phyloP scores from a whole-genome alignment of 1,284 basidiomycete genomes.

The Pulchroboletus neoregius region DNA sequence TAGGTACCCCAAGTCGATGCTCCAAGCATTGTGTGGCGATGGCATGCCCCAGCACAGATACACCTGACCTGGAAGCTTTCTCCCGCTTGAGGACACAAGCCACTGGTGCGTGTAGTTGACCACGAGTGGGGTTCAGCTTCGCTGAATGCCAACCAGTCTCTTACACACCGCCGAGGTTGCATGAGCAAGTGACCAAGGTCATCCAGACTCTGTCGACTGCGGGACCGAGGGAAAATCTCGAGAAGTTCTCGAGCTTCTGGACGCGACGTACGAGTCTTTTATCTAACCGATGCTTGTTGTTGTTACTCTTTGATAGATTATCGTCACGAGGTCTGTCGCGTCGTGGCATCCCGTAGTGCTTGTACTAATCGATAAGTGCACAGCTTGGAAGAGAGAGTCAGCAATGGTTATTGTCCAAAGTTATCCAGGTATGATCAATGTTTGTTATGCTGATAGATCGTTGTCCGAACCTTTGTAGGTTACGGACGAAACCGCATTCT shows the following conservation, averaged over 20 bases:
- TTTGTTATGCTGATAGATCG: background rate
- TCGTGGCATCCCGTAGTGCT: constrained; percentile 14
- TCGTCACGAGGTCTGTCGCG: constrained; percentile 60
- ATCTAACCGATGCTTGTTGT: constrained; percentile 33
- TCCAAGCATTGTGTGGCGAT: constrained; percentile 14
- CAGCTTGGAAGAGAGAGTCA: constrained; percentile 81
- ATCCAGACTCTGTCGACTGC: constrained; percentile 63
- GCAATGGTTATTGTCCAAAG: constrained; percentile 75
- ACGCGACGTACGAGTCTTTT: constrained; percentile 54
- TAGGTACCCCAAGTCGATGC: constrained; percentile 36
- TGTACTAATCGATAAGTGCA: constrained; percentile 9
- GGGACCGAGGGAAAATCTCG: constrained; percentile 64
- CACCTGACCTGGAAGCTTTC: constrained; percentile 54
- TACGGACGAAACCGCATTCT: constrained; percentile 57
- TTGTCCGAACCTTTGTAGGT: constrained; percentile 44
- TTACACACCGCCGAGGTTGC: constrained; percentile 58
- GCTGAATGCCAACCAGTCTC: constrained; percentile 36
- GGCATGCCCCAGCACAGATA: constrained; percentile 59
- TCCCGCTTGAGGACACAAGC: constrained; percentile 36
- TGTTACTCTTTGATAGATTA: constrained; percentile 49
- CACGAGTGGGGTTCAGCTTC: background rate
- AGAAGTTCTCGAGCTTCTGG: constrained; percentile 71
- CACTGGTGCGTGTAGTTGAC: constrained; percentile 37
- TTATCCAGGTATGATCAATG: constrained; percentile 54
- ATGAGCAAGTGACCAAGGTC: constrained; percentile 54